Evolutionary conservation across 345 rosid species (phyloP), one percentile per base, ranked within the genome.

Genomic region (Trapa incisa): DNA sequence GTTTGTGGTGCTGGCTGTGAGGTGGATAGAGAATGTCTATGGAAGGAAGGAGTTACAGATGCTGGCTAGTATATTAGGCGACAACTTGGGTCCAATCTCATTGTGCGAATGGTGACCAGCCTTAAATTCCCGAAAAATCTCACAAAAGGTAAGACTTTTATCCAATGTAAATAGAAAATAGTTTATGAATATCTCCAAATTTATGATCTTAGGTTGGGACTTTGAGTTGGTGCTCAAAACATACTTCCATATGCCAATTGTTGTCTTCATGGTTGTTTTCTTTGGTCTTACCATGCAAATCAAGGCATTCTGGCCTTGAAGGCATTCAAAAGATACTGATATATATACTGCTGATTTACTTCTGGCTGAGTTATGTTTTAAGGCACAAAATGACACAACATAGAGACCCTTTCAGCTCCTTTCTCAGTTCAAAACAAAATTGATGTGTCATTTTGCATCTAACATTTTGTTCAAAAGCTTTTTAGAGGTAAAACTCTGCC

Each of bases 1-100:
- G 14, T 58, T 58, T 35, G 38, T 58, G 63, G 63, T 58, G 63
- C 63, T 58, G 32, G 63, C 33, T 13, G 63, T 58, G 63, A 58
- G 63, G 33, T 58, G 63, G 63, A 35, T 33, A 11, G 38, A 58
- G 38, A 32, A 13, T 35, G 63, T 6, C 63, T n/a, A 9, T 35
- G 1, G 9, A 11, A 54, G 33, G 60, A 58, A 58, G 38, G 63
- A 58, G 63, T 58, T 58, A 2, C 38, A 35, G 38, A 58, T 58
- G 63, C 63, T 58, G 32, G 63, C 63, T 33, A 58, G 63, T 38
- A 8, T 58, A 38, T 37, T 29, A 6, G 37, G 63, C 63, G 63
- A 58, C 33, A 13, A 58, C 63, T 35, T 58, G 7, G 63, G 63
- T 58, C 63, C 63, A 2, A 43, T 65, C 67, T 65, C 32, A 7